A percentile compares a stretch with the other conserved stretches of the same genome.
phyloP scores from a whole-genome alignment of 768 basidiomycete genomes.

The Rhodotorula babjevae region DNA sequence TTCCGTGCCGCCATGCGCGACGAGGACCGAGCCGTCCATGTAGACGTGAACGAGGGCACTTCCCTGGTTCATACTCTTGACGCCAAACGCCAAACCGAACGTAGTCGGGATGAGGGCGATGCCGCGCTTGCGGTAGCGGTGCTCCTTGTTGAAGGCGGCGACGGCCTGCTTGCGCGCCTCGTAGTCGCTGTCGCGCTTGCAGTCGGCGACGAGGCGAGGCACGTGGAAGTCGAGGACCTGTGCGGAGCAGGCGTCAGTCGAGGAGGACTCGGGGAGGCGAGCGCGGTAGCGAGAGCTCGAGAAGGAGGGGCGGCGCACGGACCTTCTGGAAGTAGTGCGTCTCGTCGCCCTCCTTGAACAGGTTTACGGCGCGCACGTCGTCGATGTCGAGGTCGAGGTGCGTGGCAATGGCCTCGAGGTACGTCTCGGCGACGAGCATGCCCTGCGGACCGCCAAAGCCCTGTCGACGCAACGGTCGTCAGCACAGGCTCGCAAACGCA shows the following conservation, averaged over 20 bases:
- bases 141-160: constrained; percentile 39
- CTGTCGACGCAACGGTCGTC: no score
- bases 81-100: constrained; percentile 41
- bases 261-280: no score
- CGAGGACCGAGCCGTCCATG: constrained; percentile 40
- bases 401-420: constrained; percentile 40
- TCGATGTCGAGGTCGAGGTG: constrained; percentile 39
- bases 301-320: no score
- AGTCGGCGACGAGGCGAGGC: constrained; percentile 35
- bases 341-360: constrained; percentile 37
- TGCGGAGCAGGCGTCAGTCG: no score
- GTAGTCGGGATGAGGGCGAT: constrained; percentile 40
- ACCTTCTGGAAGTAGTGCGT: constrained; percentile 40
- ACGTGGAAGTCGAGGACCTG: constrained; percentile 41
- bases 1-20: constrained; percentile 43
- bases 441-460: constrained; percentile 40
- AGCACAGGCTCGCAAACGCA: background rate
- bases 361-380: constrained; percentile 39
- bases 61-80: constrained; percentile 34
- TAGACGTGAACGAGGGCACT: constrained; percentile 30
- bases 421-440: constrained; percentile 39
- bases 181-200: constrained; percentile 31
- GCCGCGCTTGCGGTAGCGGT: constrained; percentile 41
- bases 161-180: constrained; percentile 34
- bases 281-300: no score